A percentile compares a stretch with the other conserved stretches of the same genome.
These are phyloP conservation scores for Ceratopteris richardii DNA, from an alignment of 75 land plant genomes.

Conservation along the genomic window DNA sequence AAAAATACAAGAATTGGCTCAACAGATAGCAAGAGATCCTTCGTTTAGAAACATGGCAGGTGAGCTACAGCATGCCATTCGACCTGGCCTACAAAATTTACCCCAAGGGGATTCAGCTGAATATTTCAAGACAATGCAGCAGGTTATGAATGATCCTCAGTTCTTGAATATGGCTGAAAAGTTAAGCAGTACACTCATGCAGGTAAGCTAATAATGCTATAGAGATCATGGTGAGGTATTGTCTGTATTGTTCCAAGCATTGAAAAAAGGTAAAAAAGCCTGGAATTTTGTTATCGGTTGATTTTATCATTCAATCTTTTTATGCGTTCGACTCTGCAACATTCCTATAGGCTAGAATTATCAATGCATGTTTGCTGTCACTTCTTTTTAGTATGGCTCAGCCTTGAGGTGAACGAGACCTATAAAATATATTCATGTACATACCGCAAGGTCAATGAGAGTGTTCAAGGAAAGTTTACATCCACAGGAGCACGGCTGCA, in stretches of 20 bases:
- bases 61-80: slow-evolving; percentile 72
- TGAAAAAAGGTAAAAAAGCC: too few relatives aligned
- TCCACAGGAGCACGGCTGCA: too few relatives aligned
- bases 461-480: too few relatives aligned
- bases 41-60: slow-evolving; percentile 90
- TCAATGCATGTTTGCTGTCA: too few relatives aligned
- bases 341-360: too few relatives aligned
- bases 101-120: slow-evolving; percentile 75
- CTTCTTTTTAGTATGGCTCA: too few relatives aligned
- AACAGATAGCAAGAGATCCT: slow-evolving; percentile 89
- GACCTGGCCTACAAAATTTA: slow-evolving; percentile 34
- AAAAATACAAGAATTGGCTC: slow-evolving; percentile 81
- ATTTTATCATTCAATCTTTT: too few relatives aligned
- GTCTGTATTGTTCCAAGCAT: not conserved
- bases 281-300: too few relatives aligned
- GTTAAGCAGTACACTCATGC: slow-evolving; percentile 88
- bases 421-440: too few relatives aligned
- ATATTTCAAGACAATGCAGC: slow-evolving; percentile 83
- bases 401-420: too few relatives aligned
- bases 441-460: too few relatives aligned
- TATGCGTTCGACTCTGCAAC: too few relatives aligned
- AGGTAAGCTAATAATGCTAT: slow-evolving; percentile 34
- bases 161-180: slow-evolving; percentile 96
- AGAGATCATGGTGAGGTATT: not conserved
- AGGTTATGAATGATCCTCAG: slow-evolving; percentile 95